Percentiles rank a stretch among this genome's conserved stretches.
phyloP scores from a whole-genome alignment of 192 early-diverging fungal genomes.

The Umbelopsis sp. region DNA sequence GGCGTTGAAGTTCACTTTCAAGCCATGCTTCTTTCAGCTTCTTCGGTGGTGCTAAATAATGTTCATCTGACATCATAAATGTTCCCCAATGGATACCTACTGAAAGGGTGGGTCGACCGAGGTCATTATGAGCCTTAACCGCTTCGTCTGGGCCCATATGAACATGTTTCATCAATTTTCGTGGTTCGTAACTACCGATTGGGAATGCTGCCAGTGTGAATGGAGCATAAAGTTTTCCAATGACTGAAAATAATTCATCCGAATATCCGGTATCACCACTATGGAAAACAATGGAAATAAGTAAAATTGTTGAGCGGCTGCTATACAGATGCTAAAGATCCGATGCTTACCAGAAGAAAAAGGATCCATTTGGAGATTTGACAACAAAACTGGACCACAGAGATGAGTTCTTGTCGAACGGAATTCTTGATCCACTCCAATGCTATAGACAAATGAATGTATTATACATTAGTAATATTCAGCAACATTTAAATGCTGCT shows the following conservation, averaged over 20 bases:
- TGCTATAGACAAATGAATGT: conserved; percentile 18
- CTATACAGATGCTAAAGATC: background rate
- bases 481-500: background rate
- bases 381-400: conserved; percentile 53
- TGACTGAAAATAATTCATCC: conserved; percentile 47
- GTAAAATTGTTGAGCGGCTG: background rate
- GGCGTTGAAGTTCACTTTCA: conserved; percentile 4
- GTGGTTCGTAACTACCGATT: conserved; percentile 57
- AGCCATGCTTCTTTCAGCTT: conserved; percentile 22
- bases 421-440: conserved; percentile 34
- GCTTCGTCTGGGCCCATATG: conserved; percentile 60
- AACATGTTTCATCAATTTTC: conserved; percentile 49
- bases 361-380: conserved; percentile 35
- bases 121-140: conserved; percentile 45
- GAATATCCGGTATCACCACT: conserved; percentile 59
- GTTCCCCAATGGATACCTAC: conserved; percentile 65
- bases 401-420: conserved; percentile 34
- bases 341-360: conserved; percentile 51
- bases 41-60: conserved; percentile 53
- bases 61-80: conserved; percentile 64
- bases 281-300: background rate
- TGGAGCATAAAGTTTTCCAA: conserved; percentile 51
- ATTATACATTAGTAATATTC: background rate
- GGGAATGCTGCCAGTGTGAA: conserved; percentile 55
- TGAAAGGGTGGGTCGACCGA: conserved; percentile 39